These are phyloP conservation scores for Cladosporium sp. DNA, from an alignment of 2,329 filamentous ascomycete genomes.

Conservation along the genomic window DNA sequence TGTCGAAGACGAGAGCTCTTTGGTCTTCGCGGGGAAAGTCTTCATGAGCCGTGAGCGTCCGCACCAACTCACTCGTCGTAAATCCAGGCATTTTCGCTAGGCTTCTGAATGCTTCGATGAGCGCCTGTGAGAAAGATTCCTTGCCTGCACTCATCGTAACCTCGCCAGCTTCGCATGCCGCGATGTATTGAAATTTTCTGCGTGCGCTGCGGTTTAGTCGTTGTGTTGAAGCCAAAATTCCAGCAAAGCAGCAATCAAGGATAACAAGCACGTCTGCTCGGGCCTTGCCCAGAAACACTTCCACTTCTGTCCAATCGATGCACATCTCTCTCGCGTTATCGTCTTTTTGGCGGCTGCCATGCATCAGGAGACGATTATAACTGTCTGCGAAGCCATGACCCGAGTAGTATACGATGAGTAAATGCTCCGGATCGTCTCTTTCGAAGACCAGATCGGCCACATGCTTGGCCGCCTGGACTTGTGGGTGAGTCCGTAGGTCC, in stretches of 20 bases:
- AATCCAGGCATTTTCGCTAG: not conserved
- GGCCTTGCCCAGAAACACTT: not conserved
- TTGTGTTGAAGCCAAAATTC: not conserved
- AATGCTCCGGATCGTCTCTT: not conserved
- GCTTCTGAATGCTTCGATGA: conserved; percentile 6
- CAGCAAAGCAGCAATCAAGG: conserved; percentile 13
- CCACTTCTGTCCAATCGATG: conserved; percentile 11
- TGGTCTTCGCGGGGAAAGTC: not conserved
- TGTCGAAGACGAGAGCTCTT: not conserved
- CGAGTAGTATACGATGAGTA: conserved; percentile 7
- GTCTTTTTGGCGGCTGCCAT: not conserved
- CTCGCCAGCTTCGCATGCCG: conserved; percentile 6
- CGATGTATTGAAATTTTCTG: conserved; percentile 12
- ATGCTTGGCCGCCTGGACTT: conserved; percentile 6
- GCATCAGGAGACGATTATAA: not conserved
- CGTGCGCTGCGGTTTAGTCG: not conserved
- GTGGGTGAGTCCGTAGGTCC: not conserved
- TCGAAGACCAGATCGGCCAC: not conserved
- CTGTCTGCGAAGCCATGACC: not conserved
- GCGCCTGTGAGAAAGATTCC: conserved; percentile 13
- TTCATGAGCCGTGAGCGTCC: not conserved
- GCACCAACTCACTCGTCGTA: not conserved
- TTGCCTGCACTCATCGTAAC: not conserved
- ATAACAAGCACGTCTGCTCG: conserved; percentile 8
- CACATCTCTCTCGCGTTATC: not conserved